Evolutionary conservation across 208 protist genomes (phyloP).

Genomic region (Jaenimonas drosophilae): DNA sequence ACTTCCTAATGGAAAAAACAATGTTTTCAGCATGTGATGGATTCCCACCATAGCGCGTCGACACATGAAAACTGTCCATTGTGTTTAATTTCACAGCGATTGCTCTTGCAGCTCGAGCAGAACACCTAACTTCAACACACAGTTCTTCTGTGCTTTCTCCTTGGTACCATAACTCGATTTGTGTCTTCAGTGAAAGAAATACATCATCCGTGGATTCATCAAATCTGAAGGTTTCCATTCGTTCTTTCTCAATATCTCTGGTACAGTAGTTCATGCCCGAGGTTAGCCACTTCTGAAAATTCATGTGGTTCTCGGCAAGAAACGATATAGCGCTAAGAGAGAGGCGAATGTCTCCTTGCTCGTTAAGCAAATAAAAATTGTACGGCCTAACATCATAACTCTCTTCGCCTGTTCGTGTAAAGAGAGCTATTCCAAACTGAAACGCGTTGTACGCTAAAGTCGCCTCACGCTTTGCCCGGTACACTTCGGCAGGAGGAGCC

Average conservation of each 20-base stretch:
- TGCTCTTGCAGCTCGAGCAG: no score
- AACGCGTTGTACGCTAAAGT: slow-evolving; percentile 52
- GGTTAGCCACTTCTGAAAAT: slow-evolving; percentile 59
- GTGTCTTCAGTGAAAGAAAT: no score
- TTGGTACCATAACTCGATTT: no score
- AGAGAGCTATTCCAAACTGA: slow-evolving; percentile 66
- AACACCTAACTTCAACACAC: no score
- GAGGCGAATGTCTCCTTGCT: slow-evolving; percentile 23
- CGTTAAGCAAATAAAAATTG: slow-evolving; percentile 65
- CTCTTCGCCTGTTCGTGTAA: slow-evolving; percentile 18
- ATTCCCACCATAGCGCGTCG: slow-evolving; percentile 11
- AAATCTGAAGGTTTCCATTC: background rate
- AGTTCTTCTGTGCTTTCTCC: no score
- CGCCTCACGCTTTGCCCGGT: slow-evolving; percentile 22
- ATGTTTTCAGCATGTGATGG: slow-evolving; percentile 15
- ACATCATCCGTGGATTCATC: no score
- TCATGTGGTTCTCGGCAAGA: slow-evolving; percentile 27
- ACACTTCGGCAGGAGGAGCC: slow-evolving; percentile 21
- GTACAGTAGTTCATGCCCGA: slow-evolving; percentile 37
- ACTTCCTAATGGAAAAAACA: slow-evolving; percentile 11
- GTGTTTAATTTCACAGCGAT: no score
- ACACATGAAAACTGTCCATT: no score
- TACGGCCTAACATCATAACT: slow-evolving; percentile 59
- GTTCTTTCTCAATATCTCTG: background rate
- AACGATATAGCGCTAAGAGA: slow-evolving; percentile 25